phyloP scores from a whole-genome alignment of 345 rosid species.

The Dipteronia dyeriana region DNA sequence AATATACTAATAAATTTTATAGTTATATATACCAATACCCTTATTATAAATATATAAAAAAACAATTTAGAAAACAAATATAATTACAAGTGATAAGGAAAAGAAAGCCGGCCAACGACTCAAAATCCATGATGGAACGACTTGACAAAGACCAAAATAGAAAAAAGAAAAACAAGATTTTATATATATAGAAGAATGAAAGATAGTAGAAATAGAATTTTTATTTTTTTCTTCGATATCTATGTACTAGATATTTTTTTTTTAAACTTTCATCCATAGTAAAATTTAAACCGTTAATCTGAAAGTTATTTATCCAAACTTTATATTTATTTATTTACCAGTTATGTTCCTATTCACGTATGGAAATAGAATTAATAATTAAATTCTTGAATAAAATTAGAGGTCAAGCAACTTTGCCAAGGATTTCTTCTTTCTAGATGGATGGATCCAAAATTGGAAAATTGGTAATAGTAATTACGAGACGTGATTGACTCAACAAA shows the following conservation, averaged over 20 bases:
- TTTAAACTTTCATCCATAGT: too few species aligned
- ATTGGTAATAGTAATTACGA: neutral
- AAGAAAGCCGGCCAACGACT: neutral
- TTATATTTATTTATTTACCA: too few species aligned
- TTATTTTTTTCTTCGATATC: too few species aligned
- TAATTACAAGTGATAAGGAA: neutral
- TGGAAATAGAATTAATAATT: neutral
- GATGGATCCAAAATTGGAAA: too few species aligned
- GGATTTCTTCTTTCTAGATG: neutral
- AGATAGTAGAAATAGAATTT: neutral
- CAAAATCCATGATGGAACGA: neutral
- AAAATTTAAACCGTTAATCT: too few species aligned
- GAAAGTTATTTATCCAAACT: too few species aligned
- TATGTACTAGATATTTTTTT: too few species aligned
- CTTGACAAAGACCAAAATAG: neutral
- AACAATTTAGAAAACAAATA: too few species aligned
- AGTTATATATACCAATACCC: too few species aligned
- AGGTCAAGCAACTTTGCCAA: neutral
- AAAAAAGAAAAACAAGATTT: neutral
- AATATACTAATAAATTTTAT: too few species aligned
- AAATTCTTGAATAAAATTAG: neutral
- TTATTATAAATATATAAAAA: too few species aligned
- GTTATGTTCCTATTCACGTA: too few species aligned
- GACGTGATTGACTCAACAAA: slow-evolving; percentile 45
- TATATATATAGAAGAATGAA: neutral